A percentile compares a stretch with the other conserved stretches of the same genome.
These are phyloP conservation scores for Geotrichum reessii DNA, from an alignment of 1,139 yeast genomes.

Conservation along the genomic window DNA sequence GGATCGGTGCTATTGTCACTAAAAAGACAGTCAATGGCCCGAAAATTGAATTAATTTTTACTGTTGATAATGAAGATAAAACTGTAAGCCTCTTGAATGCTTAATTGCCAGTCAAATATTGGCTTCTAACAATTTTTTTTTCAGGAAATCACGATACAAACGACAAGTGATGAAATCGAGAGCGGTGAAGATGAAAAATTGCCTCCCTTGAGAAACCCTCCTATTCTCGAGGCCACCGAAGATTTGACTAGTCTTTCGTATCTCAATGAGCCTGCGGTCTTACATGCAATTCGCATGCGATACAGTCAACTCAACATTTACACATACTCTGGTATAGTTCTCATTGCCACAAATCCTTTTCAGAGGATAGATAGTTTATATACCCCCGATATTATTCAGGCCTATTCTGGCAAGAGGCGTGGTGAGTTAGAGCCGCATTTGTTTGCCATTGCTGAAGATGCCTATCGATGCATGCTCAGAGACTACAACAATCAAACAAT, in stretches of 20 bases:
- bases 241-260: conserved; percentile 89
- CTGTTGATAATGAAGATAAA: conserved; percentile 49
- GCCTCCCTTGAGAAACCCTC: conserved; percentile 89
- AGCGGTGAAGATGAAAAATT: conserved; percentile 34
- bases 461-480: conserved; percentile 82
- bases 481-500: conserved; percentile 86
- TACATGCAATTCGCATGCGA: conserved; percentile 90
- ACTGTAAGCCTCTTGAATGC: conserved; percentile 22
- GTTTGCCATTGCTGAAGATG: conserved; percentile 97
- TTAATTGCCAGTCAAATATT: neutral
- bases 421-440: conserved; percentile 96
- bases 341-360: conserved; percentile 94
- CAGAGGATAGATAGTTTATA: conserved; percentile 87
- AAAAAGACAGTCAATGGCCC: conserved; percentile 44
- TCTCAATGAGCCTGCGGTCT: conserved; percentile 86
- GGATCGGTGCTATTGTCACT: conserved; percentile 83
- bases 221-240: conserved; percentile 87
- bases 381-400: conserved; percentile 86
- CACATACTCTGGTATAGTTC: conserved; percentile 94
- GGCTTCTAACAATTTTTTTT: neutral
- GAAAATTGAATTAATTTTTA: conserved; percentile 54
- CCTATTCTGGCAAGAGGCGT: conserved; percentile 88
- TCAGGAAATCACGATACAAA: conserved; percentile 27
- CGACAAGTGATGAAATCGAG: conserved; percentile 43
- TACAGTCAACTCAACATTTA: conserved; percentile 85